Conservation (phyloP, 2,329 filamentous ascomycete genomes). For the Trichocomaceae sp. region DNA sequence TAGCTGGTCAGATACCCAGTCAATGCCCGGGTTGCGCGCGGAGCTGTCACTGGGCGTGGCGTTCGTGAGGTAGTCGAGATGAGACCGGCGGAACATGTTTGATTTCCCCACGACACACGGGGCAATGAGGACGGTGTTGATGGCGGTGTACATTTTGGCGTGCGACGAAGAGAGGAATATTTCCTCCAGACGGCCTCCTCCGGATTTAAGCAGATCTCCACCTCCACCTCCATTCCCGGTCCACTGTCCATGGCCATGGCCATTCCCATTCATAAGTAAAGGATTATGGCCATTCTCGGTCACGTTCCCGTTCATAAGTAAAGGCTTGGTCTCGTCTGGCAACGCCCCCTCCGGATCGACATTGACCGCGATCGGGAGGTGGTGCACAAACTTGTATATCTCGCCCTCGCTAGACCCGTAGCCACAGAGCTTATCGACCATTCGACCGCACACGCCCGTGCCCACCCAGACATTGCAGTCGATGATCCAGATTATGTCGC, state of each 20-base stretch:
- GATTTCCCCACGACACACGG: conserved; percentile 95
- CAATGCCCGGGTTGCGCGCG: conserved; percentile 59
- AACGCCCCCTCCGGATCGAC: conserved; percentile 34
- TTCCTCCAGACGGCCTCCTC: conserved; percentile 83
- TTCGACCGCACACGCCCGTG: conserved; percentile 69
- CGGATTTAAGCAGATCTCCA: conserved; percentile 31
- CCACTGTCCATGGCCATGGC: too few relatives aligned
- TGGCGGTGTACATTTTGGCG: conserved; percentile 95
- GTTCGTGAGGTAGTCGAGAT: conserved; percentile 67
- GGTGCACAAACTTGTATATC: conserved; percentile 86
- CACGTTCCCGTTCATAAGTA: conserved; percentile 19
- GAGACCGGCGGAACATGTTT: conserved; percentile 94
- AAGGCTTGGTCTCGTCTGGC: conserved; percentile 22
- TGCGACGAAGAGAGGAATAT: conserved; percentile 90
- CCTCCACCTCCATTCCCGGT: neutral
- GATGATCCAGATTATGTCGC: conserved; percentile 86
- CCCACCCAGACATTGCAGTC: conserved; percentile 96
- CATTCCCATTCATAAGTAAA: conserved; percentile 13
- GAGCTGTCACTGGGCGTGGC: conserved; percentile 44
- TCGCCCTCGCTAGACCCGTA: conserved; percentile 40
- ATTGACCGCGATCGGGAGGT: conserved; percentile 85
- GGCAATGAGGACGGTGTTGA: conserved; percentile 84
- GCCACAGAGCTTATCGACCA: conserved; percentile 83
- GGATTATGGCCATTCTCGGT: conserved; percentile 12
- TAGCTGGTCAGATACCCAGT: conserved; percentile 92